Evolutionary conservation across 768 basidiomycete genomes (phyloP).

Genomic region (Boletus tylopilopsis): DNA sequence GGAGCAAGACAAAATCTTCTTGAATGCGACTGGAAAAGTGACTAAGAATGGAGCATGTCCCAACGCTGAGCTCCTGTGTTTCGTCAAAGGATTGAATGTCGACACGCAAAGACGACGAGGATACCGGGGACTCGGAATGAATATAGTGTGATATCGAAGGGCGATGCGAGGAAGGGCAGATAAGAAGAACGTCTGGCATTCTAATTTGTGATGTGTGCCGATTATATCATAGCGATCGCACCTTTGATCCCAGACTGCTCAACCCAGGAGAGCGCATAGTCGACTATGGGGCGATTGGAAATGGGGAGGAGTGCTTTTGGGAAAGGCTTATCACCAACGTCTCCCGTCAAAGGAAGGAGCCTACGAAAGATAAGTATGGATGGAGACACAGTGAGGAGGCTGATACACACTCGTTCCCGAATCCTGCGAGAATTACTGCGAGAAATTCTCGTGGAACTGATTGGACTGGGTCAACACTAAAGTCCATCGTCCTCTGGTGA

Average conservation of each 20-base stretch:
- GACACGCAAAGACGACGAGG: conserved; percentile 60
- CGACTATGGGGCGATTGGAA: conserved; percentile 83
- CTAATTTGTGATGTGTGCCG: conserved; percentile 6
- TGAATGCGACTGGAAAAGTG: conserved; percentile 74
- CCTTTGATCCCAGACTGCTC: conserved; percentile 85
- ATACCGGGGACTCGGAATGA: conserved; percentile 66
- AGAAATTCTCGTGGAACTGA: conserved; percentile 73
- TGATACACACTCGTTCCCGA: conserved; percentile 77
- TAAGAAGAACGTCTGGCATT: conserved; percentile 72
- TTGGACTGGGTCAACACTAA: conserved; percentile 51
- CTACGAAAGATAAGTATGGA: conserved; percentile 37
- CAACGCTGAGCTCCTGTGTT: conserved; percentile 57
- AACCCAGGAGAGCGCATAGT: conserved; percentile 81
- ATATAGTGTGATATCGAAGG: conserved; percentile 79
- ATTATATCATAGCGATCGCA: conserved; percentile 26
- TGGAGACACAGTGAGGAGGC: background rate
- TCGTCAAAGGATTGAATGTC: conserved; percentile 82
- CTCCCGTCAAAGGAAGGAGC: conserved; percentile 67
- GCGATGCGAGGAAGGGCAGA: conserved; percentile 78
- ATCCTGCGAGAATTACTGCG: conserved; percentile 85
- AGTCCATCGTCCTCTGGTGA: conserved; percentile 54
- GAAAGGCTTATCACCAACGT: conserved; percentile 76
- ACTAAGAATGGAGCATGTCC: conserved; percentile 72
- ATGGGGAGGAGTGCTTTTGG: conserved; percentile 88
- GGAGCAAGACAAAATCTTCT: conserved; percentile 84